Conservation (phyloP, 2,329 filamentous ascomycete species). For the Rosellinia necatrix region DNA sequence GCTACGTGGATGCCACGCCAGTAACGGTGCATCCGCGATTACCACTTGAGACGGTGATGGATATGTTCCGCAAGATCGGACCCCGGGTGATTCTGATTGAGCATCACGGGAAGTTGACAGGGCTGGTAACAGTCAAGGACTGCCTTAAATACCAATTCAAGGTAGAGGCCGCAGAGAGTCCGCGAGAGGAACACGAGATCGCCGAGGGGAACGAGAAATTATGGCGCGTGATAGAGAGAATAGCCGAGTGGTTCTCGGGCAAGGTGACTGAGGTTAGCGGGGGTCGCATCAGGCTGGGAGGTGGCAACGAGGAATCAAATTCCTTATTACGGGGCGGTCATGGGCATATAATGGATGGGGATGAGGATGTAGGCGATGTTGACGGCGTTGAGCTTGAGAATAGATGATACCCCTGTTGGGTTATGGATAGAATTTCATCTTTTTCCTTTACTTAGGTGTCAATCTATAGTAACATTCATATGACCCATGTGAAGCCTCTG, state of each 20-base stretch:
- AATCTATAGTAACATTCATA: too few relatives aligned
- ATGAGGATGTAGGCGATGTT: slow-evolving; percentile 53
- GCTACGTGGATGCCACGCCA: slow-evolving; percentile 87
- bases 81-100: slow-evolving; percentile 92
- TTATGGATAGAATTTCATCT: slow-evolving; percentile 7
- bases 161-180: slow-evolving; percentile 82
- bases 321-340: slow-evolving; percentile 30
- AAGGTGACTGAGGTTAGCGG: slow-evolving; percentile 58
- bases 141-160: slow-evolving; percentile 98
- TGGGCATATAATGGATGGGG: slow-evolving; percentile 54
- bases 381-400: slow-evolving; percentile 44
- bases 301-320: slow-evolving; percentile 39
- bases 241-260: slow-evolving; percentile 63
- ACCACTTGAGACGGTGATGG: slow-evolving; percentile 95
- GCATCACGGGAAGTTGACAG: slow-evolving; percentile 79
- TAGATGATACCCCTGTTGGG: slow-evolving; percentile 30
- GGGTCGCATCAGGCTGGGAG: slow-evolving; percentile 59
- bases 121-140: slow-evolving; percentile 94
- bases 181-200: slow-evolving; percentile 61
- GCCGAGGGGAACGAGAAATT: slow-evolving; percentile 66
- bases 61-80: slow-evolving; percentile 97
- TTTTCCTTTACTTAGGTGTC: too few relatives aligned
- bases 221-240: slow-evolving; percentile 61
- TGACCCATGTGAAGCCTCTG: too few relatives aligned
- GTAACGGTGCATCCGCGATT: slow-evolving; percentile 89